Percentiles rank a stretch among this genome's conserved stretches.
Evolutionary conservation across 257 asterid genomes (phyloP).

Genomic region (Solanum arcanum): DNA sequence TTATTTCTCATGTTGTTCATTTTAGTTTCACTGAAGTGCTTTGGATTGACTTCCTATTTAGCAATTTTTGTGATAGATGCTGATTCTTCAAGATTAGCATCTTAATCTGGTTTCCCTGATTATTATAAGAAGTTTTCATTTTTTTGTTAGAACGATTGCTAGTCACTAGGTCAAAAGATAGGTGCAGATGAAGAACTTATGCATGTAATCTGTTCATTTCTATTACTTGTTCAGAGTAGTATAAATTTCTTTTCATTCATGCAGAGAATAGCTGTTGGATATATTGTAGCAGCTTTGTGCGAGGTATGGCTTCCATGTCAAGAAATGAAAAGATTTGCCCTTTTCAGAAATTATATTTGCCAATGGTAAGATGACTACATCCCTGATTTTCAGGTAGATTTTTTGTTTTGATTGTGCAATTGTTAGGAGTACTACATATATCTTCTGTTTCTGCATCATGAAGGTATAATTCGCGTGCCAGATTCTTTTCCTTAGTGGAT

Average conservation of each 20-base stretch:
- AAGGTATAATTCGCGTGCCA: background rate
- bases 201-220: background rate
- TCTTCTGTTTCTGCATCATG: background rate
- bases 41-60: background rate
- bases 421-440: background rate
- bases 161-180: background rate
- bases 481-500: background rate
- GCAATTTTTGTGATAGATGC: background rate
- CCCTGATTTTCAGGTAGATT: background rate
- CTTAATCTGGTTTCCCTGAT: background rate
- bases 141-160: background rate
- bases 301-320: conserved; percentile 77
- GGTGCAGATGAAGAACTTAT: background rate
- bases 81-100: background rate
- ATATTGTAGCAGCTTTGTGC: conserved; percentile 61
- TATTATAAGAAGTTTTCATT: background rate
- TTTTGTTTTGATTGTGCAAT: background rate
- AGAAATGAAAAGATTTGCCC: conserved; percentile 26
- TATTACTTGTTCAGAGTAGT: background rate
- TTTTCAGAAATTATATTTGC: conserved; percentile 19
- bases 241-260: background rate
- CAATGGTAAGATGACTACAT: conserved; percentile 56
- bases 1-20: background rate
- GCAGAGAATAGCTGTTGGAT: conserved; percentile 86
- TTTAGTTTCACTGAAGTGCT: background rate